These are phyloP conservation scores for Trematosphaeria pertusa DNA, from an alignment of 2,329 filamentous ascomycete species.

Conservation along the genomic window DNA sequence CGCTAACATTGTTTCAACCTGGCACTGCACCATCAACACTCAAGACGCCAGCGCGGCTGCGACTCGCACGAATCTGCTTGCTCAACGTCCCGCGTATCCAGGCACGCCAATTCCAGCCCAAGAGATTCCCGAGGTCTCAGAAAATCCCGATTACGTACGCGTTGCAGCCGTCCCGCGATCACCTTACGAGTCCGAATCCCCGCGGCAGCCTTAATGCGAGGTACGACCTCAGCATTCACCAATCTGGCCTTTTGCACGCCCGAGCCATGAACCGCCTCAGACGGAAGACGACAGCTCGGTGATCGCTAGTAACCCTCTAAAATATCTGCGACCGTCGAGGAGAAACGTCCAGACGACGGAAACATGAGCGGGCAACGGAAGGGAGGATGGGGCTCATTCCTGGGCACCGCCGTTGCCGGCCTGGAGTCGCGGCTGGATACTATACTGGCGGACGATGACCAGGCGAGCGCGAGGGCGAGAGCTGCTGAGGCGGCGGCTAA, in stretches of 20 bases:
- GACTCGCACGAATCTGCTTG: no score
- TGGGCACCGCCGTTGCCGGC: constrained; percentile 83
- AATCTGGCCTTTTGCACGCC: constrained; percentile 37
- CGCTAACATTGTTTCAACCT: constrained; percentile 22
- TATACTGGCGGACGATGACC: constrained; percentile 83
- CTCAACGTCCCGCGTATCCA: no score
- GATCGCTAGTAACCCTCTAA: constrained; percentile 29
- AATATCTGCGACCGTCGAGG: constrained; percentile 1
- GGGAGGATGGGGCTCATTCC: constrained; percentile 31
- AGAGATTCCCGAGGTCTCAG: no score
- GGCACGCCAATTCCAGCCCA: constrained; percentile 2
- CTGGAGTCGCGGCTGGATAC: constrained; percentile 93
- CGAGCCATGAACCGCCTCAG: constrained; percentile 39
- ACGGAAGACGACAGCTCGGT: constrained; percentile 38
- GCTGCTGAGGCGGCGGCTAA: constrained; percentile 47
- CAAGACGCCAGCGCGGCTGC: constrained; percentile 22
- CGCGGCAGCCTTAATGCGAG: constrained; percentile 28
- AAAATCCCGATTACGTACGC: constrained; percentile 16
- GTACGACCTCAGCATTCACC: constrained; percentile 29
- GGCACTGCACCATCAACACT: constrained; percentile 18
- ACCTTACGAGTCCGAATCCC: constrained; percentile 21
- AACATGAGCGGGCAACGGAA: constrained; percentile 39
- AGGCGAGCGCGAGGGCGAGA: constrained; percentile 54
- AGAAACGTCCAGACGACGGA: not conserved
- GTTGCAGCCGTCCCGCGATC: constrained; percentile 5